Evolutionary conservation across 768 basidiomycete species (phyloP).

Genomic region (Podaxis carcinomalis): DNA sequence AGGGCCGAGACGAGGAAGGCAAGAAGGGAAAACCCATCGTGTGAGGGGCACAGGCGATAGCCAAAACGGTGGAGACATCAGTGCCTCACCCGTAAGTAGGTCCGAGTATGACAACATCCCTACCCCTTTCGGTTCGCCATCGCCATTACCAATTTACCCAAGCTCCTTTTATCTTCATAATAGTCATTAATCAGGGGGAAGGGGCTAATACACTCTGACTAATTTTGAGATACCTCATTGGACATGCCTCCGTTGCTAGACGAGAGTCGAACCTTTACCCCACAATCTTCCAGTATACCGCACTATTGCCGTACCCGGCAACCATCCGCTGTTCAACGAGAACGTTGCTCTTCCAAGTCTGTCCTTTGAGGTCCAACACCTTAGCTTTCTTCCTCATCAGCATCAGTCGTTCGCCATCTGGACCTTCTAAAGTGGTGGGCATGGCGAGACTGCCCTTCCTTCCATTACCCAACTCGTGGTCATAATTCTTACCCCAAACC

Average conservation of each 20-base stretch:
- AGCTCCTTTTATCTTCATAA: background rate
- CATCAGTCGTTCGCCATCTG: slow-evolving; percentile 57
- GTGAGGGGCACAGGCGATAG: background rate
- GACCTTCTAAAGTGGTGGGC: slow-evolving; percentile 47
- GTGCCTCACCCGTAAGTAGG: background rate
- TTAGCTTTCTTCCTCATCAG: slow-evolving; percentile 45
- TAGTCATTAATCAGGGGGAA: background rate
- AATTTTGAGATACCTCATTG: background rate
- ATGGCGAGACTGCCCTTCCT: slow-evolving; percentile 54
- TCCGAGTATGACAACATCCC: background rate
- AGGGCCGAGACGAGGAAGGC: background rate
- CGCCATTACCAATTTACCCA: background rate
- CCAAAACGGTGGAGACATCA: slow-evolving; percentile 3
- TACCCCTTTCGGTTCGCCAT: background rate
- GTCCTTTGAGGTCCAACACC: slow-evolving; percentile 57
- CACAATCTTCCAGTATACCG: slow-evolving; percentile 67
- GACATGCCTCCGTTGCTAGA: background rate
- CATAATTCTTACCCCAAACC: slow-evolving; percentile 70
- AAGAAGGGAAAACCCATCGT: background rate
- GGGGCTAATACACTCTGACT: background rate
- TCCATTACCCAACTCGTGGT: slow-evolving; percentile 74
- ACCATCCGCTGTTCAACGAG: slow-evolving; percentile 62
- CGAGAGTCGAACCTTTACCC: background rate
- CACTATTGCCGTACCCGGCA: slow-evolving; percentile 59
- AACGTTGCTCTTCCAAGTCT: slow-evolving; percentile 54